These are phyloP conservation scores for Ophiocordyceps camponoti-floridani DNA, from an alignment of 2,329 filamentous ascomycete genomes.

Conservation along the genomic window DNA sequence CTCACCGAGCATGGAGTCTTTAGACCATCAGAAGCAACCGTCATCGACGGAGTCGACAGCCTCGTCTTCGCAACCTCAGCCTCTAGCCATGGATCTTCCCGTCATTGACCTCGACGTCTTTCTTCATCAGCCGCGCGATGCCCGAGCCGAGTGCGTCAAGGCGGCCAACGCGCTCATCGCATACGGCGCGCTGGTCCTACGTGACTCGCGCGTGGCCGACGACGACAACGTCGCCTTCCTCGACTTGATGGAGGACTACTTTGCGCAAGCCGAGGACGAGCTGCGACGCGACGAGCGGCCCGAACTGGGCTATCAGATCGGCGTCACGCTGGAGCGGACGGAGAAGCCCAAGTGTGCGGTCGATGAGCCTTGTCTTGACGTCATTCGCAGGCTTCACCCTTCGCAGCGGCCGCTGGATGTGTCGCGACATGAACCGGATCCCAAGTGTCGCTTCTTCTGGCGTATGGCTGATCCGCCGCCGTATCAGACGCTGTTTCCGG, in stretches of 20 bases:
- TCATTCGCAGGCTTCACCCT: constrained; percentile 35
- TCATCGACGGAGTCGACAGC: background rate
- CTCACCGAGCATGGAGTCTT: background rate
- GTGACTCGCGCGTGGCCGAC: constrained; percentile 39
- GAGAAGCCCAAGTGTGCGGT: constrained; percentile 47
- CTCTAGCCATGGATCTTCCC: constrained; percentile 34
- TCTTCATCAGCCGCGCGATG: constrained; percentile 22
- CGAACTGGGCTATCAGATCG: constrained; percentile 40
- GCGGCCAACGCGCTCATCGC: constrained; percentile 39
- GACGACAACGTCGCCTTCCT: constrained; percentile 37
- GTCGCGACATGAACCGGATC: constrained; percentile 35
- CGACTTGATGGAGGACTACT: constrained; percentile 47
- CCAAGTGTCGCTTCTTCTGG: constrained; percentile 48
- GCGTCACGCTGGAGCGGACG: constrained; percentile 44
- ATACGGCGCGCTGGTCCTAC: constrained; percentile 40
- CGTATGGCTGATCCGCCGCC: constrained; percentile 35
- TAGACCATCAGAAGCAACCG: background rate
- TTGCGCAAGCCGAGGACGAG: constrained; percentile 31
- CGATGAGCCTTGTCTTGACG: constrained; percentile 39
- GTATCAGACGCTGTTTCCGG: constrained; percentile 35
- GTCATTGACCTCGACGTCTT: constrained; percentile 42
- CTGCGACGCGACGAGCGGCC: constrained; percentile 35
- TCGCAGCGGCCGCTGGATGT: constrained; percentile 40
- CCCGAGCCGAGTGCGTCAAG: constrained; percentile 31
- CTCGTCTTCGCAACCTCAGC: constrained; percentile 7